phyloP scores from a whole-genome alignment of 768 basidiomycete genomes.

The Hericium erinaceus region DNA sequence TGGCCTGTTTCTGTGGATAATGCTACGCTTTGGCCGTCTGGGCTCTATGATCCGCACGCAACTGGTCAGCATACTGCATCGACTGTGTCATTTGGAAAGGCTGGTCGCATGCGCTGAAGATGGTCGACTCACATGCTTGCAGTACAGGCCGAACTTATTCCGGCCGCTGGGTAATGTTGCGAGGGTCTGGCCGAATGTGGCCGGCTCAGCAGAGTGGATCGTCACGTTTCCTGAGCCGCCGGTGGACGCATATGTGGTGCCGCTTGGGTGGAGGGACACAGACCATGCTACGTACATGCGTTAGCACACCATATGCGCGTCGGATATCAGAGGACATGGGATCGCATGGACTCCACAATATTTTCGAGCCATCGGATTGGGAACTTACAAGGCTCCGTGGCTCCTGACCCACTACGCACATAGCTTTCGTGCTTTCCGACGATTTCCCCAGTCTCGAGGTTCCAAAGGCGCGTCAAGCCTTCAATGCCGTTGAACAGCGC shows the following conservation, averaged over 20 bases:
- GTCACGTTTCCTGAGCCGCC: slow-evolving; percentile 63
- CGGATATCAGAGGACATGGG: too few species aligned
- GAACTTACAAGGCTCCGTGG: slow-evolving; percentile 62
- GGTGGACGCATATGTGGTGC: slow-evolving; percentile 65
- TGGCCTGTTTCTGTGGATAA: slow-evolving; percentile 83
- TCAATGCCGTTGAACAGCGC: slow-evolving; percentile 80
- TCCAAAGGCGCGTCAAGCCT: slow-evolving; percentile 71
- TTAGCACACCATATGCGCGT: not conserved
- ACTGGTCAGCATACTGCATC: not conserved
- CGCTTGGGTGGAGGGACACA: slow-evolving; percentile 70
- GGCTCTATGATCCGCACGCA: slow-evolving; percentile 46
- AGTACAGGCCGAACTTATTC: slow-evolving; percentile 70
- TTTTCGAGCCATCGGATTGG: not conserved
- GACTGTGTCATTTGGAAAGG: not conserved
- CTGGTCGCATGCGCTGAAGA: not conserved
- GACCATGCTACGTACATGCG: slow-evolving; percentile 57
- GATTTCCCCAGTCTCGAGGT: slow-evolving; percentile 52
- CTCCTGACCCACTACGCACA: slow-evolving; percentile 50
- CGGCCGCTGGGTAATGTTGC: slow-evolving; percentile 55
- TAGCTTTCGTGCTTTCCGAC: slow-evolving; percentile 69
- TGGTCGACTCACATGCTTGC: slow-evolving; percentile 51
- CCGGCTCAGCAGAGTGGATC: slow-evolving; percentile 59
- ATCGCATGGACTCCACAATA: too few species aligned
- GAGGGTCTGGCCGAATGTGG: slow-evolving; percentile 59
- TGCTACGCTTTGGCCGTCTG: slow-evolving; percentile 76